These are phyloP conservation scores for Phoenix roebelenii DNA, from an alignment of 176 grass and related monocot genomes.

Conservation along the genomic window DNA sequence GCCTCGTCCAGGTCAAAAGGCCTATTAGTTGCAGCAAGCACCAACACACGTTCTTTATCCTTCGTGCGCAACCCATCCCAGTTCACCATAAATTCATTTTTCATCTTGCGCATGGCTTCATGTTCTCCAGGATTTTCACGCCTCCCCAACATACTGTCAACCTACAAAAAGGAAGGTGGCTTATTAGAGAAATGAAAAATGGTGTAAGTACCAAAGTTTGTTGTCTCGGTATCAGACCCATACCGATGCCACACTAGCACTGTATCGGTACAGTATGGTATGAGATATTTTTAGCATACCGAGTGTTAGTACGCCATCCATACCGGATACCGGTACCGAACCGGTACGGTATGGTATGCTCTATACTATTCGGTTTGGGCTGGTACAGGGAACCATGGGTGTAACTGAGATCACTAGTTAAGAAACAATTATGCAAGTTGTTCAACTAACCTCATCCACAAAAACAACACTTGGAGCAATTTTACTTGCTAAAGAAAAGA, in stretches of 20 bases:
- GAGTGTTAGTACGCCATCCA: too few relatives aligned
- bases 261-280: too few relatives aligned
- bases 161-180: constrained; percentile 34
- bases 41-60: constrained; percentile 90
- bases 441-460: constrained; percentile 61
- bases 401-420: not conserved
- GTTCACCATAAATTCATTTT: constrained; percentile 99
- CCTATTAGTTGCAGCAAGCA: constrained; percentile 95
- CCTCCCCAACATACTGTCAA: constrained; percentile 90
- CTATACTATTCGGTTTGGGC: too few relatives aligned
- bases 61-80: constrained; percentile 97
- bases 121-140: constrained; percentile 96
- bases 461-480: constrained; percentile 98
- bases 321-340: too few relatives aligned
- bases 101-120: constrained; percentile 99
- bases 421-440: constrained; percentile 1
- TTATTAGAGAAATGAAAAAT: too few relatives aligned
- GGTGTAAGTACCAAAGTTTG: not conserved
- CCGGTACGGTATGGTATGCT: too few relatives aligned
- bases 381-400: too few relatives aligned
- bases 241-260: too few relatives aligned
- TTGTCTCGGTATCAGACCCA: too few relatives aligned
- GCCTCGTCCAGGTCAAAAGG: constrained; percentile 99
- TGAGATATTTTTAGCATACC: too few relatives aligned
- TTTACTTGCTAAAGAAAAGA: constrained; percentile 97